These are phyloP conservation scores for Magnaporthiopsis poae DNA, from an alignment of 2,329 filamentous ascomycete species.

Conservation along the genomic window DNA sequence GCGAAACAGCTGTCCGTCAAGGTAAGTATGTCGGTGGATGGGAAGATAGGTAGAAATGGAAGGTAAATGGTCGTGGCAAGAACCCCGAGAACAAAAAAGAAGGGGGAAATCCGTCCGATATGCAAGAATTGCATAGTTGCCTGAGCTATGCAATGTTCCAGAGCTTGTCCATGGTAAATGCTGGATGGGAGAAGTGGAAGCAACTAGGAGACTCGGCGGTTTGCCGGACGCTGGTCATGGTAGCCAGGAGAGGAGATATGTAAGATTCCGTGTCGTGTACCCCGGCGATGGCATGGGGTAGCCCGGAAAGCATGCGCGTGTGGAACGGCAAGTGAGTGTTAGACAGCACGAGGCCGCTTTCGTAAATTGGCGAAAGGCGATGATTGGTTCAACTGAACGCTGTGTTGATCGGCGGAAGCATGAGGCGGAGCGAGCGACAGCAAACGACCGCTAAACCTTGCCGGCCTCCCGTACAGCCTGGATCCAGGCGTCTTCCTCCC, in stretches of 20 bases:
- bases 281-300: background rate
- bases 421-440: background rate
- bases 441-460: constrained; percentile 19
- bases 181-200: background rate
- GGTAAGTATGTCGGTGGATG: background rate
- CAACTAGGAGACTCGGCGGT: background rate
- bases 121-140: background rate
- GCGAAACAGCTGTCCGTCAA: background rate
- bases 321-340: background rate
- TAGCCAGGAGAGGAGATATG: background rate
- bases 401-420: background rate
- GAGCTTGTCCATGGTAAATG: background rate
- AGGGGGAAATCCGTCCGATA: background rate
- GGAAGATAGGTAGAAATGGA: background rate
- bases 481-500: constrained; percentile 41
- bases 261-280: background rate
- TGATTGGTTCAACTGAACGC: background rate
- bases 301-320: background rate
- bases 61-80: background rate
- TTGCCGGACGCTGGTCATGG: background rate
- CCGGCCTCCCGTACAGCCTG: constrained; percentile 29
- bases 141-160: background rate
- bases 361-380: no score
- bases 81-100: background rate
- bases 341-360: background rate